Evolutionary conservation across 495 filamentous ascomycete genomes (phyloP), one percentile per base, ranked within the genome.

Genomic region (Monascus purpureus): DNA sequence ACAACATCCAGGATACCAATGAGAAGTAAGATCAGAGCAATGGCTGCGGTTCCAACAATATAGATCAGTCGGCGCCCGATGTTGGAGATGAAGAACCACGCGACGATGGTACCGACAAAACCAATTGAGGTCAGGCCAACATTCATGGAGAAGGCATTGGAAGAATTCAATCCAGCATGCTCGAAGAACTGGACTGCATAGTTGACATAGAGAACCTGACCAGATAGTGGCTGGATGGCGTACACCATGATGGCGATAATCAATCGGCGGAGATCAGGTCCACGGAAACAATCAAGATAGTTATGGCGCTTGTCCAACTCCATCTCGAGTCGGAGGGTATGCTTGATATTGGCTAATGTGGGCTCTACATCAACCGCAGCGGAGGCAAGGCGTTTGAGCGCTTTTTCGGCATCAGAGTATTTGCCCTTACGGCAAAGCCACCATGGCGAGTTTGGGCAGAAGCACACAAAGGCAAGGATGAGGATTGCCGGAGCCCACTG

Each of bases 81-180:
- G 6, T 65, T 48, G 6, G 60, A 65, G 45, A 83, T 71, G 16
- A 85, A 45, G 33, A 64, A 63, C 76, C 75, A 82, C 1, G 77
- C 69, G 11, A 70, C 58, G 18, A 77, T 68, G 1, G 74, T 74
- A 1, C 76, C 78, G 6, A 70, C 49, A 38, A 75, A 66, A 39
- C 76, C 77, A 15, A 85, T 66, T 1, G 59, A 72, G 30, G 77
- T 78, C 41, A 76, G 65, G 3, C 76, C 76, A 7, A 82, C 49
- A 18, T 72, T 69, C 47, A 85, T 72, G 24, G 67, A 61, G 41
- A 78, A 82, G 0, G 78, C 70, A 25, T 67, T 61, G 5, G 58
- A 45, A 5, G 61, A 47, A 31, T 53, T 36, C 1, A 82, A 59
- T 0, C 80, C 80, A 0, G 80, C 79, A 31, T 75, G 68, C 37